Conservation (phyloP, 1,284 basidiomycete genomes). For the Amylostereum areolatum region DNA sequence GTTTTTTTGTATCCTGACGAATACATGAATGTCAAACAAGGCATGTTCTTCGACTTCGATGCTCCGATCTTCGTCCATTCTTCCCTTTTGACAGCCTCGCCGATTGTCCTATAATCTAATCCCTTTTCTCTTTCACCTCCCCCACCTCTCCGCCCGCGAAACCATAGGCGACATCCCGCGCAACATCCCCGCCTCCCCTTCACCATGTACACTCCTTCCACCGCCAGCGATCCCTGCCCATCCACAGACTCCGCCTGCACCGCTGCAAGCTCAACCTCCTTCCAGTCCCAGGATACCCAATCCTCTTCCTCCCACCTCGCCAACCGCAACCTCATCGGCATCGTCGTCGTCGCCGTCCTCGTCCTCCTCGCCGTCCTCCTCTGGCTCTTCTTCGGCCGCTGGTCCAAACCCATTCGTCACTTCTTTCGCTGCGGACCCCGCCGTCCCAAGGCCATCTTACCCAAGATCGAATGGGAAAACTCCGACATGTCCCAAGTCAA, state of each 20-base stretch:
- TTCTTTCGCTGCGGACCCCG: slow-evolving; percentile 7
- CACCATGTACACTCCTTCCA: too few species aligned
- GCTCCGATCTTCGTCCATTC: not conserved
- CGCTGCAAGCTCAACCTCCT: too few species aligned
- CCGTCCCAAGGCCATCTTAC: not conserved
- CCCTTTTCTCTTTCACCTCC: not conserved
- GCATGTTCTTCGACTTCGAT: too few species aligned
- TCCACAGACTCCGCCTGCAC: too few species aligned
- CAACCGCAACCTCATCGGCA: slow-evolving; percentile 22
- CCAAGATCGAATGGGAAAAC: not conserved
- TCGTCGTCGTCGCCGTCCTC: slow-evolving; percentile 23
- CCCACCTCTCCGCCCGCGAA: slow-evolving; percentile 4
- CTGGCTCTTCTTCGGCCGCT: slow-evolving; percentile 23
- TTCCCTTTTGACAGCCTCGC: not conserved
- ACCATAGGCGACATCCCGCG: not conserved
- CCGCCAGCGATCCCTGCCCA: too few species aligned
- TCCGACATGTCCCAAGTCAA: too few species aligned
- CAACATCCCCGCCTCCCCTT: too few species aligned
- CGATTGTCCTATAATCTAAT: not conserved
- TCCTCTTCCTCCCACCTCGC: slow-evolving; percentile 3
- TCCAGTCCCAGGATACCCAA: too few species aligned
- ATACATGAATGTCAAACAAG: too few species aligned
- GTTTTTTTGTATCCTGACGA: too few species aligned
- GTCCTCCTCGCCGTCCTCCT: slow-evolving; percentile 20
- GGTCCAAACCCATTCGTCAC: slow-evolving; percentile 15